phyloP scores from a whole-genome alignment of 139 green algal genomes.

The Chlorella vulgaris region DNA sequence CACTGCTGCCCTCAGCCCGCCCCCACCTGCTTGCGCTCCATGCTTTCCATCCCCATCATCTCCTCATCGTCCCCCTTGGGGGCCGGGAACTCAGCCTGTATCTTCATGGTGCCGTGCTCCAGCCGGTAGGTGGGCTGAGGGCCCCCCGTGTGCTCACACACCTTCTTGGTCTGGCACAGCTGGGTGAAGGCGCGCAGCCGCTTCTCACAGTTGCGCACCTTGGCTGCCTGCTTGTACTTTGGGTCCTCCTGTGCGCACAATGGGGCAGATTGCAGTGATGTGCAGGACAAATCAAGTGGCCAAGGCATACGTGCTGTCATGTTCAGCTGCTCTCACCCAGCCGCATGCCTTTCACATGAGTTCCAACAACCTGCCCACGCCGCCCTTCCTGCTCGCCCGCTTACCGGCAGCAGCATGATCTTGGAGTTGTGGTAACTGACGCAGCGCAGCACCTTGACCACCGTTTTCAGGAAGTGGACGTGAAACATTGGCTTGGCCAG shows the following conservation, averaged over 20 bases:
- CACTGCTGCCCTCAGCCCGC: background rate
- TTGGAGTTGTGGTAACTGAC: conserved; percentile 92
- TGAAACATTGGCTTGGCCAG: conserved; percentile 97
- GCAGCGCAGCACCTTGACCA: conserved; percentile 93
- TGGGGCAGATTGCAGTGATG: background rate
- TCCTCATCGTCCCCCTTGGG: conserved; percentile 76
- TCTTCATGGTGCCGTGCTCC: conserved; percentile 77
- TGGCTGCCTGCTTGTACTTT: conserved; percentile 70
- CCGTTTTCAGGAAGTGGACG: conserved; percentile 93
- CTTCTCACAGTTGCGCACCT: conserved; percentile 73
- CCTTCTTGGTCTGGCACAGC: conserved; percentile 58
- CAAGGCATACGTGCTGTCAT: too few species aligned
- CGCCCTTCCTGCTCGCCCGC: background rate
- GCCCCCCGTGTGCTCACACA: conserved; percentile 68
- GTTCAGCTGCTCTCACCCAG: background rate
- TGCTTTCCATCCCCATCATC: conserved; percentile 47
- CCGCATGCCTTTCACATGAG: background rate
- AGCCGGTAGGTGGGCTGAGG: conserved; percentile 89
- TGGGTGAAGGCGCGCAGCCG: conserved; percentile 70
- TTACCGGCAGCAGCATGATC: conserved; percentile 86
- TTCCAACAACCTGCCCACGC: background rate
- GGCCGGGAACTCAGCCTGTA: conserved; percentile 90
- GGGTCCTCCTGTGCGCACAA: conserved; percentile 61
- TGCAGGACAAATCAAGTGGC: too few species aligned
- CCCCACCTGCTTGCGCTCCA: conserved; percentile 73